A percentile compares a stretch with the other conserved stretches of the same genome.
Evolutionary conservation across 2,329 filamentous ascomycete species (phyloP).

Genomic region (Monosporascus sp.): DNA sequence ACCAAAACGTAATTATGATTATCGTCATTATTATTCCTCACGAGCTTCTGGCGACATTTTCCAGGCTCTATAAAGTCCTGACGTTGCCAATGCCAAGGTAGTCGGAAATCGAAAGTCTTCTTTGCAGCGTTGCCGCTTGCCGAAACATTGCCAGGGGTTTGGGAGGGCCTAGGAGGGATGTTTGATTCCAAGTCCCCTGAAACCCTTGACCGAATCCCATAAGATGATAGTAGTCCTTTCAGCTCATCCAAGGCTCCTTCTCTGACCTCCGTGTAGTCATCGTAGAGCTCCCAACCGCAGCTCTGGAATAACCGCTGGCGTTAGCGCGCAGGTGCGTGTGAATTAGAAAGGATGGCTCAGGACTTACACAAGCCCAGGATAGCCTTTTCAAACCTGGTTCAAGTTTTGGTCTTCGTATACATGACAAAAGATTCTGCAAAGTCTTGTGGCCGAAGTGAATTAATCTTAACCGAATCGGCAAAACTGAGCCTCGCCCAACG

Average conservation of each 20-base stretch:
- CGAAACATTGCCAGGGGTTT: too few relatives aligned
- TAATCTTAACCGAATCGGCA: too few relatives aligned
- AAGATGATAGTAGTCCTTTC: background rate
- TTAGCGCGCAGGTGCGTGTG: too few relatives aligned
- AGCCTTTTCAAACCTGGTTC: too few relatives aligned
- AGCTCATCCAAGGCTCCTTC: background rate
- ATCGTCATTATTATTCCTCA: background rate
- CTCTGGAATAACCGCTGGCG: too few relatives aligned
- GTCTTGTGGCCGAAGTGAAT: too few relatives aligned
- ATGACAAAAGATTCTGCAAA: too few relatives aligned
- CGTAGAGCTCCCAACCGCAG: slow-evolving; percentile 2
- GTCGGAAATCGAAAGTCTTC: background rate
- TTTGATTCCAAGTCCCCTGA: background rate
- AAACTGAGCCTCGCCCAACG: too few relatives aligned
- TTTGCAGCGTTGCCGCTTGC: too few relatives aligned
- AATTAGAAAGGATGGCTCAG: too few relatives aligned
- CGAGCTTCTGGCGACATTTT: background rate
- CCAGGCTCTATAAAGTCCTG: slow-evolving; percentile 1
- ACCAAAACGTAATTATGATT: slow-evolving; percentile 11
- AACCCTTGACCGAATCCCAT: background rate
- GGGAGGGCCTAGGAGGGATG: background rate
- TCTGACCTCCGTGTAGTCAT: slow-evolving; percentile 4
- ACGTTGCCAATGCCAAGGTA: background rate
- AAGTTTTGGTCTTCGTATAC: too few relatives aligned
- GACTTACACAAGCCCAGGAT: too few relatives aligned